Percentiles rank a stretch among this genome's conserved stretches.
Evolutionary conservation across 148 eudicot genomes (phyloP).

Genomic region (Nyssa sinensis): DNA sequence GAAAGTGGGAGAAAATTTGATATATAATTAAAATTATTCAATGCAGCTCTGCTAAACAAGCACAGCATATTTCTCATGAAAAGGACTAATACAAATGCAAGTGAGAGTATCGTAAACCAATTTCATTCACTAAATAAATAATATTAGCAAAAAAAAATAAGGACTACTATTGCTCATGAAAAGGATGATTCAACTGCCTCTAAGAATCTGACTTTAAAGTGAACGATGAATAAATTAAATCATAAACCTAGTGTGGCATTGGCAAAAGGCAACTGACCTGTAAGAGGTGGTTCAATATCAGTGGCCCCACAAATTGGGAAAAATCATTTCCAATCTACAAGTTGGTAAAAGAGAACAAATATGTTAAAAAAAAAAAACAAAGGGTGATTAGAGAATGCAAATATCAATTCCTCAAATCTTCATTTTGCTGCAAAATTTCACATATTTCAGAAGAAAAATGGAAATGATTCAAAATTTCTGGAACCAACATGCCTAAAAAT

Average conservation of each 20-base stretch:
- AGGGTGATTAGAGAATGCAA: not conserved
- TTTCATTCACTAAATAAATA: not conserved
- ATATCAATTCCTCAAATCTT: not conserved
- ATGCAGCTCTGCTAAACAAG: too few species aligned
- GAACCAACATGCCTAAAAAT: not conserved
- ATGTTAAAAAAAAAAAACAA: constrained; percentile 1
- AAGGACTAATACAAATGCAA: too few species aligned
- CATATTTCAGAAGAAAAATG: not conserved
- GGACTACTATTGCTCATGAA: too few species aligned
- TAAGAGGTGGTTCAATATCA: constrained; percentile 59
- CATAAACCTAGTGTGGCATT: not conserved
- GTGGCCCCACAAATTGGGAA: constrained; percentile 77
- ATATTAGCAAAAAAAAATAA: not conserved
- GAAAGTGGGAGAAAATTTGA: too few species aligned
- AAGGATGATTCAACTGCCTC: too few species aligned
- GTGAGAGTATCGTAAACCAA: not conserved
- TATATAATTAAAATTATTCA: too few species aligned
- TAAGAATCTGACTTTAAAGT: too few species aligned
- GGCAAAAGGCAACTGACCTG: constrained; percentile 38
- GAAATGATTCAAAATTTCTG: not conserved
- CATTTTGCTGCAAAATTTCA: not conserved
- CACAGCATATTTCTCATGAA: too few species aligned
- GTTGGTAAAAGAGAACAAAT: constrained; percentile 19
- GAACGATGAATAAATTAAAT: too few species aligned
- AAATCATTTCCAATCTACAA: constrained; percentile 77